Evolutionary conservation across 805 yeast genomes (phyloP), one percentile per base, ranked within the genome.

Genomic region (Grigorovia transvaalensis): DNA sequence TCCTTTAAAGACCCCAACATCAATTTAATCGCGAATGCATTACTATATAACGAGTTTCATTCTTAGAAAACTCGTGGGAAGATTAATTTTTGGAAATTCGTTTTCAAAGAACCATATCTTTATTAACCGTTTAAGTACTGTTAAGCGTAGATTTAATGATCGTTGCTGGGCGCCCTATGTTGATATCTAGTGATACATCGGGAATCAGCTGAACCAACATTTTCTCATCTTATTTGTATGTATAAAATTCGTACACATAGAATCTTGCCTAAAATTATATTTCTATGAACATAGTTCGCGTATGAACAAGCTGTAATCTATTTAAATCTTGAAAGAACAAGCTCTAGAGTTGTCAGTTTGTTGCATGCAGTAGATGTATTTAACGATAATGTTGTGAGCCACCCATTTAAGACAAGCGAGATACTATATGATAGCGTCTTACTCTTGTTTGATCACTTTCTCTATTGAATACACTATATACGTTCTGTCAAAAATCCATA

Each of bases 81-180:
- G 59, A 51, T 51, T 45, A 45, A 45, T 30, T 51, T 47, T 33
- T 33, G 38, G 15, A 33, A 33, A 11, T 33, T 33, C 27, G 27
- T 33, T 33, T 33, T 33, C 38, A 33, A 33, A 13, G 15, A 11
- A 33, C 38, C 38, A 33, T 33, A 33, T 33, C 38, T 33, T 54
- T 44, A 57, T 53, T 51, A 49, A 49, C 54, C 53, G 50, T 35
- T 50, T 52, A 46, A 50, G 53, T 51, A 47, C 27, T 52, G 54
- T 53, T 57, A 51, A 62, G 69, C 65, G 68, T 63, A 65, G 69
- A 66, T 46, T 35, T 56, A 60, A 52, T 40, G 70, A 63, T 56
- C 71, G 71, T 68, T 68, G 69, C 71, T 69, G 72, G 72, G 72
- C 72, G 69, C 72, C 72, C 59, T 67, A 58, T 63, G 64, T 66